Evolutionary conservation across 2,329 filamentous ascomycete genomes (phyloP).

Genomic region (Sordariomycetes sp.): DNA sequence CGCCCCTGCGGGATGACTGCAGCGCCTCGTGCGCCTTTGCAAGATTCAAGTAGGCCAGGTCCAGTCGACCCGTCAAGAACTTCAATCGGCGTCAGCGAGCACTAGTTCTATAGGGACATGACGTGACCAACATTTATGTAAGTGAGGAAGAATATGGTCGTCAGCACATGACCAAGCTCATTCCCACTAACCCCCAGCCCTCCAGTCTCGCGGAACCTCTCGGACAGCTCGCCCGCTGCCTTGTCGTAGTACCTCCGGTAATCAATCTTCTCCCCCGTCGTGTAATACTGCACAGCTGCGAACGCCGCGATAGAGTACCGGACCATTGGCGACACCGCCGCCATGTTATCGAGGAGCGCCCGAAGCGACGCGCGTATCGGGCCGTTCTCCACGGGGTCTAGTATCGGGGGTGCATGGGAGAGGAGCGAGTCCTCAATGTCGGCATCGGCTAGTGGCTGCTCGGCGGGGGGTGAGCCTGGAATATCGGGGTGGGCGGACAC

Average conservation of each 20-base stretch:
- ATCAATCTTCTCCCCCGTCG: slow-evolving; percentile 18
- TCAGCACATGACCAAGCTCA: background rate
- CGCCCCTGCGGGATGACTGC: background rate
- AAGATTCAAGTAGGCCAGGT: background rate
- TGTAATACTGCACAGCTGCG: slow-evolving; percentile 27
- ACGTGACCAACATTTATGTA: background rate
- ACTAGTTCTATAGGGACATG: background rate
- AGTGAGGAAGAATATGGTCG: slow-evolving; percentile 2
- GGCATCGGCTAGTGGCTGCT: background rate
- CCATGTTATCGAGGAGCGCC: slow-evolving; percentile 25
- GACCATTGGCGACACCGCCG: slow-evolving; percentile 31
- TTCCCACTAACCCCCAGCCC: slow-evolving; percentile 9
- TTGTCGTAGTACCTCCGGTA: slow-evolving; percentile 22
- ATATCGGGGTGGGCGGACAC: background rate
- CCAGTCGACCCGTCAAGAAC: background rate
- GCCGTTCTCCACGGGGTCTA: slow-evolving; percentile 2
- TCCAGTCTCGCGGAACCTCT: slow-evolving; percentile 26
- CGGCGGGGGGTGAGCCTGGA: background rate
- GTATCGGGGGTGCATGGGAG: background rate
- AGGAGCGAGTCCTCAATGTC: background rate
- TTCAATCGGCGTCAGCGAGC: background rate
- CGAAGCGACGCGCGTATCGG: slow-evolving; percentile 1
- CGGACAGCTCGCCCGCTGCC: slow-evolving; percentile 18
- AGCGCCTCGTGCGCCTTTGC: background rate
- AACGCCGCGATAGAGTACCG: slow-evolving; percentile 35